Evolutionary conservation across 83 land plant genomes (phyloP).

Genomic region (Picea mariana): DNA sequence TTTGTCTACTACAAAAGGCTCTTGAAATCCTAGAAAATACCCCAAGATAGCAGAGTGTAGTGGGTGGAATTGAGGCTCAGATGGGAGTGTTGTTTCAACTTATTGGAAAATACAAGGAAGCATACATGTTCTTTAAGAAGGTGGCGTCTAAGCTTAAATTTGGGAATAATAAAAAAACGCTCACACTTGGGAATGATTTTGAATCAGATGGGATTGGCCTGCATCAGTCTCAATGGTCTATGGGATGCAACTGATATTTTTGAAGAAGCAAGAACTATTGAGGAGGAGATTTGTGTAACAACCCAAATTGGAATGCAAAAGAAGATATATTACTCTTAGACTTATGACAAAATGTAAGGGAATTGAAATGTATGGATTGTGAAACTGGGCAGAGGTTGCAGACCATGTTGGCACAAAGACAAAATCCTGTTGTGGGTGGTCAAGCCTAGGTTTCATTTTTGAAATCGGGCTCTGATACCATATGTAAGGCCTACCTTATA

Average conservation of each 20-base stretch:
- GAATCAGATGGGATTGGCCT: conserved; percentile 46
- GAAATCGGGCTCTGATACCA: too few species aligned
- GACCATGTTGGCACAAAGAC: too few species aligned
- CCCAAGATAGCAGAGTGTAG: conserved; percentile 43
- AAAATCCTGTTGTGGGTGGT: too few species aligned
- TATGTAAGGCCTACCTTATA: too few species aligned
- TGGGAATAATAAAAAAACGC: conserved; percentile 23
- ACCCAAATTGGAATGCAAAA: too few species aligned
- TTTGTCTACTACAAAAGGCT: conserved; percentile 30
- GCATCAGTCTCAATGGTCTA: conserved; percentile 28
- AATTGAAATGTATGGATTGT: too few species aligned
- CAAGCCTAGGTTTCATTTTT: too few species aligned
- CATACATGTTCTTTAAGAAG: conserved; percentile 20
- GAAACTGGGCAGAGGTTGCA: too few species aligned
- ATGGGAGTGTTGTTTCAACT: conserved; percentile 35
- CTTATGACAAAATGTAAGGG: too few species aligned
- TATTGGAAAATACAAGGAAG: conserved; percentile 18
- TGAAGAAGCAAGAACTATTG: conserved; percentile 32
- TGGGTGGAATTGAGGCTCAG: conserved; percentile 51
- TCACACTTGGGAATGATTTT: conserved; percentile 30
- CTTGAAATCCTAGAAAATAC: conserved; percentile 27
- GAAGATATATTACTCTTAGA: too few species aligned
- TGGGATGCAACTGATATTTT: conserved; percentile 27
- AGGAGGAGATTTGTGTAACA: too few species aligned
- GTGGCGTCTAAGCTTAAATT: conserved; percentile 26